Percentiles rank a stretch among this genome's conserved stretches.
Evolutionary conservation across 202 grass and related monocot species (phyloP).

Genomic region (Schoenoplectus triqueter): DNA sequence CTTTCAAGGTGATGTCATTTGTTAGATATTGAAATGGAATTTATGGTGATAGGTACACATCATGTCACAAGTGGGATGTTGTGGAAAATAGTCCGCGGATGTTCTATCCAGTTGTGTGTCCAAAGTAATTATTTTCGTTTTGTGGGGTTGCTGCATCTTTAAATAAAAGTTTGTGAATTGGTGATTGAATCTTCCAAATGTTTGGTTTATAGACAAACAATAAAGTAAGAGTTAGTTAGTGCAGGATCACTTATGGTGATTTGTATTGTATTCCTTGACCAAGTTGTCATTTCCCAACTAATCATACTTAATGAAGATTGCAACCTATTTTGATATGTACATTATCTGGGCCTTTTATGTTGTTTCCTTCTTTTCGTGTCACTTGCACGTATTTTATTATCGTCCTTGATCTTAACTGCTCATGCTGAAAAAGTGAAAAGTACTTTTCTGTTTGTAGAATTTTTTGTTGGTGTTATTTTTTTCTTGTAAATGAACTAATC

Average conservation of each 20-base stretch:
- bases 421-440: neutral
- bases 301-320: constrained; percentile 11
- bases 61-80: constrained; percentile 22
- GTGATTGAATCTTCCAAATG: constrained; percentile 8
- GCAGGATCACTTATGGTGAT: constrained; percentile 18
- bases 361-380: constrained; percentile 17
- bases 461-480: neutral
- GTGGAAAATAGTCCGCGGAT: constrained; percentile 37
- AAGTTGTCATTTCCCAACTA: constrained; percentile 1
- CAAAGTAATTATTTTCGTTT: constrained; percentile 10
- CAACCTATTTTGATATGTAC: neutral
- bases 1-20: constrained; percentile 35
- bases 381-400: constrained; percentile 1
- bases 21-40: constrained; percentile 25
- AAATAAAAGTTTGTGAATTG: constrained; percentile 7
- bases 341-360: constrained; percentile 4
- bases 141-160: constrained; percentile 24
- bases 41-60: constrained; percentile 38
- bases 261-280: neutral
- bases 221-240: constrained; percentile 10
- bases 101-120: neutral
- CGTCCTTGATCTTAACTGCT: constrained; percentile 11
- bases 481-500: neutral
- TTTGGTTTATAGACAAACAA: constrained; percentile 30
- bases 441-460: neutral